Base-by-base conservation (phyloP, 176 grass and related monocot genomes). In the Dendrocalamus sinicus region DNA sequence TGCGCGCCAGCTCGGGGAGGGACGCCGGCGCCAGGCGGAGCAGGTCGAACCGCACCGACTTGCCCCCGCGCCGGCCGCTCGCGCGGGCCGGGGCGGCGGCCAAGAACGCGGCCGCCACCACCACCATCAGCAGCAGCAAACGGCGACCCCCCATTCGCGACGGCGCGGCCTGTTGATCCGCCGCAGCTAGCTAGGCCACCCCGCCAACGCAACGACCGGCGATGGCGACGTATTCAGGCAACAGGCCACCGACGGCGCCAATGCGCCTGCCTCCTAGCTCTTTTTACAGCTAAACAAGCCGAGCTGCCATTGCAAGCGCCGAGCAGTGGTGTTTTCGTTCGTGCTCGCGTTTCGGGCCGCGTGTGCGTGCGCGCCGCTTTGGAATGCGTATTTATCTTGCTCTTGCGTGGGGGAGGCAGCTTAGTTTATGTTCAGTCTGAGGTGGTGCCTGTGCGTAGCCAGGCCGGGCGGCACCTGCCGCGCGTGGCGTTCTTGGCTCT, bases 331-430 rank as follows among this genome's bases (percentile, higher is more conserved):
- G 84, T 12, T 10, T 23, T 59, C 20, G 84, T 26, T 30, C 24
- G 62, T 24, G 80, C 76, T 84, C 32, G 69, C 62, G 80, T 75
- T 71, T 65, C 53, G 89, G 45, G 76, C 62, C 22, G 75, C 52
- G 89, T 88, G 81, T 82, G 82, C 20, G 26, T 24, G 67, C 4
- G 4, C 37, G 37, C 76, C 39, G 89, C 85, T 78, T 81, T 57
- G 81, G 63, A 76, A 77, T 77, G 85, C 89, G 85, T 58, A 91
- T 91, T 91, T 91, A 88, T 88, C 85, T 81, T 67, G 79, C 32
- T 72, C 16, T 12, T 70, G 22, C 28, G 40, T 6, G 60, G 43
- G 63, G 52, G 30, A 65, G 46, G 73, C 80, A 77, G 79, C 69
- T 82, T 55, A 15, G 22, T 26, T 74, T 51, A 68, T 39, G 9